Percentiles rank a stretch among this genome's conserved stretches.
Conservation (phyloP, 176 grass and related monocot species). For the Luzula sylvatica region DNA sequence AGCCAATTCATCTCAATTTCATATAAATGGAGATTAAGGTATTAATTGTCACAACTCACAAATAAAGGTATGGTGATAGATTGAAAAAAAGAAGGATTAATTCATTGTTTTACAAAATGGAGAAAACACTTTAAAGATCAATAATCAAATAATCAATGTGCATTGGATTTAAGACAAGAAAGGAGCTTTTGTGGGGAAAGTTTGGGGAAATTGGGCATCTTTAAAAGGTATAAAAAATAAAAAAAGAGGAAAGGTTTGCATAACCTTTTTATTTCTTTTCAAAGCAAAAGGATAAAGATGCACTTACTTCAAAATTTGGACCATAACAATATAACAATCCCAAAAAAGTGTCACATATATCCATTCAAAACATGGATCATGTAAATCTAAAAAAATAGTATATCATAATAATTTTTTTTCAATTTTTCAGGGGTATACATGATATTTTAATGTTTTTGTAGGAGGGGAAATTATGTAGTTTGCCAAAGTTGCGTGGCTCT, state of each 20-base stretch:
- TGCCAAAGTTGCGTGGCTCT: background rate
- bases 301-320: conserved; percentile 15
- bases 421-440: too few species aligned
- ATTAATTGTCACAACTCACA: background rate
- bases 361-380: too few species aligned
- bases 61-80: background rate
- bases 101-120: too few species aligned
- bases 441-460: too few species aligned
- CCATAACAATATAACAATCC: background rate
- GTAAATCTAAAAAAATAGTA: too few species aligned
- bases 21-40: too few species aligned
- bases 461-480: too few species aligned
- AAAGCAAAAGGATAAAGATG: conserved; percentile 25
- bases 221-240: conserved; percentile 8
- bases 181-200: background rate
- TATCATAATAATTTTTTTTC: too few species aligned
- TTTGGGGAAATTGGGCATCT: conserved; percentile 16
- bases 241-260: conserved; percentile 17
- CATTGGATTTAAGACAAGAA: conserved; percentile 5
- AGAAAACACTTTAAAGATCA: background rate
- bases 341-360: too few species aligned
- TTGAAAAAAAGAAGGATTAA: background rate
- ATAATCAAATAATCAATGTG: conserved; percentile 1
- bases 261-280: conserved; percentile 22
- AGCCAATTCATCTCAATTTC: too few species aligned